These are phyloP conservation scores for Hibiscus tridactylites DNA, from an alignment of 345 rosid species.

Conservation along the genomic window DNA sequence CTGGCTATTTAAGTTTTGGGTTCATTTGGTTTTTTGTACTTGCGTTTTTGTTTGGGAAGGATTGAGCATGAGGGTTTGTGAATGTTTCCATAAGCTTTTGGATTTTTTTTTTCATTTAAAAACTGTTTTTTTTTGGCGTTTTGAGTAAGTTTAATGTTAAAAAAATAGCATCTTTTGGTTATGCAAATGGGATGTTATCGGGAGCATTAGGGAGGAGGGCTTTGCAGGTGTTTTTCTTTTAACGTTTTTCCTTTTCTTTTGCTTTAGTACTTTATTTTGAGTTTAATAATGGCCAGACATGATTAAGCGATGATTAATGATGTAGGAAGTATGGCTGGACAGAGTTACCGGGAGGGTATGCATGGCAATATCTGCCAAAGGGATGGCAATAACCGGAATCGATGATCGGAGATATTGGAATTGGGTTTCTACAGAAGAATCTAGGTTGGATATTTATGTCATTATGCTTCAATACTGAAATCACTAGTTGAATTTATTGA, in stretches of 20 bases:
- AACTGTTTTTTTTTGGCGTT: background rate
- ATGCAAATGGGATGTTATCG: background rate
- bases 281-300: background rate
- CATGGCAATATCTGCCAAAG: conserved; percentile 80
- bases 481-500: background rate
- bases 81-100: background rate
- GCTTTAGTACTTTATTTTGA: conserved; percentile 1
- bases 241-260: background rate
- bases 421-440: conserved; percentile 88
- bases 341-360: conserved; percentile 81
- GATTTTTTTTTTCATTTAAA: background rate
- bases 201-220: background rate
- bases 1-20: background rate
- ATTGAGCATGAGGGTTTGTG: background rate
- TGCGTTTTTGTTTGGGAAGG: background rate
- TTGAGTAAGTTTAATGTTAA: background rate
- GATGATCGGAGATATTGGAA: conserved; percentile 96
- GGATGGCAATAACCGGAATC: conserved; percentile 87
- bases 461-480: background rate
- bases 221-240: background rate
- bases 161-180: background rate
- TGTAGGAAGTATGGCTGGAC: conserved; percentile 88
- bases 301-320: background rate
- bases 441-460: conserved; percentile 43
- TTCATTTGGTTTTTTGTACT: background rate